phyloP scores from a whole-genome alignment of 805 yeast genomes.

The Candida gorgasii region DNA sequence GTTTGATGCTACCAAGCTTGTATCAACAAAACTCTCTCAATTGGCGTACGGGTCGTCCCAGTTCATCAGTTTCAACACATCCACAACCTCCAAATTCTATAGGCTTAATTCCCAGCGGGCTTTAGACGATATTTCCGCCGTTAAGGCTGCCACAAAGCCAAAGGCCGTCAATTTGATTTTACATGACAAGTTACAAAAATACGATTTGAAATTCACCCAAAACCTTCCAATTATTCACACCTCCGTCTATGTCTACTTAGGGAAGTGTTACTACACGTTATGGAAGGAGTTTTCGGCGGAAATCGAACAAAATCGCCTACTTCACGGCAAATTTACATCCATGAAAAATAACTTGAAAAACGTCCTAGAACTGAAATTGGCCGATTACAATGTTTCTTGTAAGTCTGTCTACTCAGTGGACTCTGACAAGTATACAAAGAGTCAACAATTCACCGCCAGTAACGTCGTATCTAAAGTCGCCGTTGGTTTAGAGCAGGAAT shows the following conservation, averaged over 20 bases:
- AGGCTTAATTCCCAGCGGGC: conserved; percentile 20
- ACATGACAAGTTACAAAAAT: conserved; percentile 28
- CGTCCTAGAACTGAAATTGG: conserved; percentile 27
- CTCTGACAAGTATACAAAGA: conserved; percentile 19
- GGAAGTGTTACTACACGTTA: conserved; percentile 36
- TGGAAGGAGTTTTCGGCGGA: conserved; percentile 14
- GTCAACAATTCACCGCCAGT: conserved; percentile 13
- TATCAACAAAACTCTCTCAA: conserved; percentile 28
- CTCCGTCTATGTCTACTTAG: conserved; percentile 28
- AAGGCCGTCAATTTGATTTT: conserved; percentile 19
- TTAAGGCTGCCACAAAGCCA: conserved; percentile 1
- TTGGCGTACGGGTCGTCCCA: conserved; percentile 32
- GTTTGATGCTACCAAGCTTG: conserved; percentile 22
- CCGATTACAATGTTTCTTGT: conserved; percentile 22
- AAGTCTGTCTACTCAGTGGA: conserved; percentile 17
- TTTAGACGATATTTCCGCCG: conserved; percentile 22
- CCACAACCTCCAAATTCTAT: conserved; percentile 16
- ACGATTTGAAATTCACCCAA: conserved; percentile 27
- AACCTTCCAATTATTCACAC: conserved; percentile 24
- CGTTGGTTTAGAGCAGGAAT: conserved; percentile 2
- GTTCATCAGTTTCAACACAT: conserved; percentile 25
- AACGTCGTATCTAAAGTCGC: conserved; percentile 10
- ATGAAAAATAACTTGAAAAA: conserved; percentile 26
- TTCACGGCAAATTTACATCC: not conserved
- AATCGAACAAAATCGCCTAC: conserved; percentile 1